Evolutionary conservation across 345 rosid species (phyloP).

Genomic region (Syzygium oleosum): DNA sequence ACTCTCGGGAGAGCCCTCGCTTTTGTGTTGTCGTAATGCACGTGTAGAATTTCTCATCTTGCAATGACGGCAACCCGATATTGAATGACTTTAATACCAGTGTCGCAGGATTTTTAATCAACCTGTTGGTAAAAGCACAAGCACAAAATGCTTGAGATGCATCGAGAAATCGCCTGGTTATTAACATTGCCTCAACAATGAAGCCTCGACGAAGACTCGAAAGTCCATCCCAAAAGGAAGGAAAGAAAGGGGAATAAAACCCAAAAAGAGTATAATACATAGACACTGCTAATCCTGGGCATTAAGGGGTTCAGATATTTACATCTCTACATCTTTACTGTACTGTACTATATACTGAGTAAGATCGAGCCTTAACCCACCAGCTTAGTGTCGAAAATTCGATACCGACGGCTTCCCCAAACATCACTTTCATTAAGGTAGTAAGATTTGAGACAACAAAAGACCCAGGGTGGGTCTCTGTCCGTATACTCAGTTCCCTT

Average conservation of each 20-base stretch:
- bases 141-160: not conserved
- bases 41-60: not conserved
- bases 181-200: not conserved
- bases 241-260: not conserved
- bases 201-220: not conserved
- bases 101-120: not conserved
- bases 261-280: not conserved
- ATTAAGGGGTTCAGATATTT: not conserved
- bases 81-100: not conserved
- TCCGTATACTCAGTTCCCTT: slow-evolving; percentile 18
- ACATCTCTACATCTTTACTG: not conserved
- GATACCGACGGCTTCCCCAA: slow-evolving; percentile 50
- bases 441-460: slow-evolving; percentile 53
- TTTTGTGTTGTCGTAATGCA: not conserved
- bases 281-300: not conserved
- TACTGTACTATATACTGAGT: not conserved
- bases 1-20: not conserved
- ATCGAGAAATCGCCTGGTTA: not conserved
- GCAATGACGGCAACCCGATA: not conserved
- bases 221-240: not conserved
- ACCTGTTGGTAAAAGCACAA: not conserved
- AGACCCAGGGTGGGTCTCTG: slow-evolving; percentile 82
- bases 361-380: not conserved
- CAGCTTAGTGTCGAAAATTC: slow-evolving; percentile 50
- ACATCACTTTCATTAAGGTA: slow-evolving; percentile 28